Base-by-base conservation (phyloP, 306 rosid genomes). In the Gastrolobium villosum region DNA sequence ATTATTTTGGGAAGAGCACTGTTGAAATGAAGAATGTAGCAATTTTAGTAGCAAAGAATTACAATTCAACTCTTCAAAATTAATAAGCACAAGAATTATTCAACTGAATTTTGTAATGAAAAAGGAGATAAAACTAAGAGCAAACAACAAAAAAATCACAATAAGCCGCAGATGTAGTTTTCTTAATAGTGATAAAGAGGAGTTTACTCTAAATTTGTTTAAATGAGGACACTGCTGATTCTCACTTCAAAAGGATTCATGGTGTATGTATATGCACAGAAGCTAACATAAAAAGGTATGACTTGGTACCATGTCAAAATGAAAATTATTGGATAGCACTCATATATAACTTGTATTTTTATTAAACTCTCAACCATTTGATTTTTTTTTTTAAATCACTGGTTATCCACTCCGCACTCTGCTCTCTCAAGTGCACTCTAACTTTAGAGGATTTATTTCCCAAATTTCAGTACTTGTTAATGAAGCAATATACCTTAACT, bases 1-100 rank as follows among this genome's bases (percentile, higher is more conserved):
- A 96, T 93, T 76, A 96, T 96, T 94, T 96, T 96, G 49, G 94
- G 70, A 84, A 96, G 98, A 69, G 83, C 94, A 80, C 99, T 96
- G 97, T 71, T 36, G 46, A 68, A 84, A 74, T 41, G 81, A 82
- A 68, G 34, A 68, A 61, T 40, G 77, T 61, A 46, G 54, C 68
- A 62, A 84, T 75, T 72, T 72, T 59, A 84, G 35, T 46, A 31
- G 44, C 62, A 68, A 73, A 9, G 54, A 64, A 52, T 45, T 69
- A 82, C 64, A 57, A 5, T 45, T 40, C 6, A 32, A 78, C 52
- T 73, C 72, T 48, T 71, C 66, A 34, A 70, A 53, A 26, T 44
- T 43, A 40, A 50, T 14, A 39, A 46, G 77, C 52, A 30, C 9
- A 28, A 48, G 7, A 70, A 49, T 6, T 11, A 39, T 9, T 36